phyloP scores from a whole-genome alignment of 768 basidiomycete genomes.

The Auricularia sp. region DNA sequence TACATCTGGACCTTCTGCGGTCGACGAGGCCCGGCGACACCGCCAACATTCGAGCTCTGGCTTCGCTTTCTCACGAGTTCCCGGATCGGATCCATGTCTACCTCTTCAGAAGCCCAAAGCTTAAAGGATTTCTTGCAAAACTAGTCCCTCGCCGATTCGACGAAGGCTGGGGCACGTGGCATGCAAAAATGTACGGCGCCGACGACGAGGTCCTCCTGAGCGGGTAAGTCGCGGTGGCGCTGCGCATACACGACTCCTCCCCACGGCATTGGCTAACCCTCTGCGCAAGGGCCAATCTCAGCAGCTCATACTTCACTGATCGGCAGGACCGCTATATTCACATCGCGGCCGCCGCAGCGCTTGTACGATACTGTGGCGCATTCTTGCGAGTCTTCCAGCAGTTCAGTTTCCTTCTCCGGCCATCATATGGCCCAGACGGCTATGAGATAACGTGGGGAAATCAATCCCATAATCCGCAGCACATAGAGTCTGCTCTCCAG shows the following conservation, averaged over 20 bases:
- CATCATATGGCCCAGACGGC: conserved; percentile 19
- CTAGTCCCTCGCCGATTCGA: conserved; percentile 88
- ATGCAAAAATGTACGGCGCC: conserved; percentile 88
- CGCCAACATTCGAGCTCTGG: conserved; percentile 48
- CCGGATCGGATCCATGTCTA: conserved; percentile 64
- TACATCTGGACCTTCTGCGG: conserved; percentile 57
- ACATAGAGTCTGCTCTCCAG: conserved; percentile 52
- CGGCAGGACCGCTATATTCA: conserved; percentile 91
- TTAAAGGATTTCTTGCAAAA: conserved; percentile 61
- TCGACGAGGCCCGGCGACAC: conserved; percentile 32
- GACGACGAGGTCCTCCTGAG: conserved; percentile 90
- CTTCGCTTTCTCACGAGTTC: conserved; percentile 55
- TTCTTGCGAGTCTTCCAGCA: conserved; percentile 58
- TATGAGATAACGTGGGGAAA: conserved; percentile 63
- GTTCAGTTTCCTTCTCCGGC: conserved; percentile 57
- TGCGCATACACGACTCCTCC: too few species aligned
- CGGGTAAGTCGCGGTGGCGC: conserved; percentile 48
- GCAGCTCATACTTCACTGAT: conserved; percentile 85
- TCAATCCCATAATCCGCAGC: conserved; percentile 51
- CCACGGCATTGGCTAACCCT: neutral
- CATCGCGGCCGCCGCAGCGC: conserved; percentile 44
- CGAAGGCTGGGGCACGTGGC: conserved; percentile 99
- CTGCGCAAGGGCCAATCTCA: conserved; percentile 73
- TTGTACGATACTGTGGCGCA: conserved; percentile 77
- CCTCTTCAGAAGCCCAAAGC: conserved; percentile 80